Conservation (phyloP, 1,284 basidiomycete genomes). For the Thelephora terrestris region DNA sequence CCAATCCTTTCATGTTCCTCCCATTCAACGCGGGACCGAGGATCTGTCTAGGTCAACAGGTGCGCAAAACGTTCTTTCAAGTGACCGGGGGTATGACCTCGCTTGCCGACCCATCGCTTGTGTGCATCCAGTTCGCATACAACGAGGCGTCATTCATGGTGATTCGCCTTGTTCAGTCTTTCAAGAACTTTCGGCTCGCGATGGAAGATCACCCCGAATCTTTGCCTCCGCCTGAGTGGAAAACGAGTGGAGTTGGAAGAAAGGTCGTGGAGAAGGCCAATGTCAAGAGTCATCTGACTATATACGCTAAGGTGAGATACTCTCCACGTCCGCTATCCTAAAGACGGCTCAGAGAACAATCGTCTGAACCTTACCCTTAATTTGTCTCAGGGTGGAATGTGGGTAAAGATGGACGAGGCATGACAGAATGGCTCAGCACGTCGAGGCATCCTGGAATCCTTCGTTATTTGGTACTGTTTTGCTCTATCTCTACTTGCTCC, state of each 20-base stretch:
- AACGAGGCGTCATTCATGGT: slow-evolving; percentile 26
- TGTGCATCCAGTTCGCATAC: slow-evolving; percentile 4
- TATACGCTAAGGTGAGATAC: not conserved
- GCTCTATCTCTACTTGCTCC: too few relatives aligned
- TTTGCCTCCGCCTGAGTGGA: slow-evolving; percentile 17
- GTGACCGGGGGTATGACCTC: not conserved
- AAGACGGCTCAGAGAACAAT: too few relatives aligned
- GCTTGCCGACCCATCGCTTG: not conserved
- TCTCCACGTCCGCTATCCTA: too few relatives aligned
- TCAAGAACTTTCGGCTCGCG: slow-evolving; percentile 23
- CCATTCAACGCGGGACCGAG: slow-evolving; percentile 21
- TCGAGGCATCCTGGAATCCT: too few relatives aligned
- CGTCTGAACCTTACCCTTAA: too few relatives aligned
- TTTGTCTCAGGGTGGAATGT: slow-evolving; percentile 1
- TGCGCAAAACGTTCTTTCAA: not conserved
- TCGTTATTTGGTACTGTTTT: too few relatives aligned
- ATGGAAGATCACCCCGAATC: slow-evolving; percentile 17
- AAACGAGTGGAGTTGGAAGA: slow-evolving; percentile 14
- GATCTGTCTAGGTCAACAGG: slow-evolving; percentile 14
- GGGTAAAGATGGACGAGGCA: slow-evolving; percentile 1
- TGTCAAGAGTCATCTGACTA: slow-evolving; percentile 1
- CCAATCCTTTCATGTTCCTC: slow-evolving; percentile 19
- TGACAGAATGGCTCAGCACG: too few relatives aligned
- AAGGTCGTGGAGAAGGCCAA: slow-evolving; percentile 20
- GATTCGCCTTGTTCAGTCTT: slow-evolving; percentile 26